Conservation (phyloP, 2,329 filamentous ascomycete genomes). For the Ceratocystiopsis sp. region DNA sequence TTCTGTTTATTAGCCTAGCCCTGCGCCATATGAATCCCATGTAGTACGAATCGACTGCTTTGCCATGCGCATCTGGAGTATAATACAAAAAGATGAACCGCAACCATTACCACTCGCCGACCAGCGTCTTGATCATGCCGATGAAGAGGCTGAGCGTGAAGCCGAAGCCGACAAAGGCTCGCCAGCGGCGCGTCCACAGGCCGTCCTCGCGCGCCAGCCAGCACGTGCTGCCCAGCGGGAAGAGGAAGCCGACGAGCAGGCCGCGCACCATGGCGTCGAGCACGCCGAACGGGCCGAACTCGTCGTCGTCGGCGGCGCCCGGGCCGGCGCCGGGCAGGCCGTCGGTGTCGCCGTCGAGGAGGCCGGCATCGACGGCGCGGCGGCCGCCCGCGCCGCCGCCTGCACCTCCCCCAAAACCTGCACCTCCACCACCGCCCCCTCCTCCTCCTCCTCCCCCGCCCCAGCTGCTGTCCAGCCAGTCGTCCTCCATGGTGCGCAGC, state of each 20-base stretch:
- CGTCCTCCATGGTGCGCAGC: constrained; percentile 66
- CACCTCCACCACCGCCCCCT: constrained; percentile 14
- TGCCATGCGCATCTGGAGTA: neutral
- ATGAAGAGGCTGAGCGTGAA: constrained; percentile 64
- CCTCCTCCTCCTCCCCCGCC: constrained; percentile 19
- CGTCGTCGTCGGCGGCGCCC: constrained; percentile 24
- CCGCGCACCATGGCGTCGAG: constrained; percentile 79
- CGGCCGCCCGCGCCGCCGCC: constrained; percentile 21
- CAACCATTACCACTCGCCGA: constrained; percentile 15
- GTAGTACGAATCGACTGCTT: neutral
- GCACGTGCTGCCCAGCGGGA: constrained; percentile 70
- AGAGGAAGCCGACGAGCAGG: constrained; percentile 85
- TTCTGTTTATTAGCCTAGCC: constrained; percentile 1
- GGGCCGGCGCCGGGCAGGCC: constrained; percentile 7
- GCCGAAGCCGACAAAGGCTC: constrained; percentile 74
- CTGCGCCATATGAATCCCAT: neutral
- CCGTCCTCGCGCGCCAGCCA: constrained; percentile 80
- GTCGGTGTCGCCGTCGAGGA: constrained; percentile 11
- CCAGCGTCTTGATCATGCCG: constrained; percentile 43
- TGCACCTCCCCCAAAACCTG: constrained; percentile 16
- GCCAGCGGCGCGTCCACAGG: constrained; percentile 69
- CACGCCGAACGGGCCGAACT: constrained; percentile 32
- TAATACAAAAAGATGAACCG: neutral
- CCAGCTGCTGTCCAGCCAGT: constrained; percentile 65
- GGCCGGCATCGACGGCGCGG: neutral